phyloP scores from a whole-genome alignment of 331 rosid species.

The Stylosanthes scabra region DNA sequence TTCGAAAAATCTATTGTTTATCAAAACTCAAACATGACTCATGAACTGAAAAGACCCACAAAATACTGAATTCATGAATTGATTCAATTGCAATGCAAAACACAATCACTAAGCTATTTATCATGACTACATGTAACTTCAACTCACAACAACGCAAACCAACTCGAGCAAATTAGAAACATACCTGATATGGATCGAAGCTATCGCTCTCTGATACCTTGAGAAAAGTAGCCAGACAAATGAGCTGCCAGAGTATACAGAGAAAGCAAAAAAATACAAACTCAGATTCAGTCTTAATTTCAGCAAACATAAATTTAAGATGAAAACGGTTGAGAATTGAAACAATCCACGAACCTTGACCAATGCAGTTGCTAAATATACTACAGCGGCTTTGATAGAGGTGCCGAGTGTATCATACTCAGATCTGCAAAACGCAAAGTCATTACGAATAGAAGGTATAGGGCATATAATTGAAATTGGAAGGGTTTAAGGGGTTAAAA shows the following conservation, averaged over 20 bases:
- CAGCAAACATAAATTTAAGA: conserved; percentile 22
- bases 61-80: conserved; percentile 11
- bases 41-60: background rate
- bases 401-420: conserved; percentile 99
- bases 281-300: conserved; percentile 6
- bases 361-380: conserved; percentile 93
- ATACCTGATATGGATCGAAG: conserved; percentile 97
- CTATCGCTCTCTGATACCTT: conserved; percentile 92
- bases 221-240: conserved; percentile 96
- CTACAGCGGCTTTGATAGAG: conserved; percentile 84
- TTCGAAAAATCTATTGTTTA: background rate
- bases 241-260: conserved; percentile 62
- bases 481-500: background rate
- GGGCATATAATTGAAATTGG: background rate
- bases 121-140: background rate
- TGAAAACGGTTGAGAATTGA: conserved; percentile 6
- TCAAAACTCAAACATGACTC: background rate
- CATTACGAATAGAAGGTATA: conserved; percentile 2
- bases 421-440: conserved; percentile 61
- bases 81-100: conserved; percentile 12
- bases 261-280: background rate
- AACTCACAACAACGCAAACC: background rate
- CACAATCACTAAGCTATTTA: background rate
- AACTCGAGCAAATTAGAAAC: conserved; percentile 13
- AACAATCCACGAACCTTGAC: conserved; percentile 67